These are phyloP conservation scores for Tetrapisispora fleetii DNA, from an alignment of 805 yeast genomes.

Conservation along the genomic window DNA sequence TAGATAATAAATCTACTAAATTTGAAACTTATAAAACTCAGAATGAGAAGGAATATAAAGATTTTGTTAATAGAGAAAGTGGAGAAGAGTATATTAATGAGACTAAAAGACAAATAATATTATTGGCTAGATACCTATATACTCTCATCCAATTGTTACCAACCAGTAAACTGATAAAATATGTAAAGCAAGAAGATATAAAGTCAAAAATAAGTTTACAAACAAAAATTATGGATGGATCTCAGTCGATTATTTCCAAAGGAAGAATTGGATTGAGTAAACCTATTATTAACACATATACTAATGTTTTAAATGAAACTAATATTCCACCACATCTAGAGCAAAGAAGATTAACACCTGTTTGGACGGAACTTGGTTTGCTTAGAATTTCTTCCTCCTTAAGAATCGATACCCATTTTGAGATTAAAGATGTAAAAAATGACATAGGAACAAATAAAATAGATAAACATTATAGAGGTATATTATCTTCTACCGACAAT, in stretches of 20 bases:
- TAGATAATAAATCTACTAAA: constrained; percentile 36
- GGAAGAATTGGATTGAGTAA: constrained; percentile 82
- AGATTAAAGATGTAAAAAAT: constrained; percentile 25
- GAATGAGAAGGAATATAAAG: background rate
- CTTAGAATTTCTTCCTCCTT: constrained; percentile 70
- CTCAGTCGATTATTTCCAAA: constrained; percentile 64
- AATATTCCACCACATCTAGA: constrained; percentile 40
- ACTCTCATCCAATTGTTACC: constrained; percentile 64
- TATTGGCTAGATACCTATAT: constrained; percentile 65
- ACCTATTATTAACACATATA: constrained; percentile 37
- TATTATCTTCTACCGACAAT: background rate
- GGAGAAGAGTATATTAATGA: constrained; percentile 24
- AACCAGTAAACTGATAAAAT: constrained; percentile 46
- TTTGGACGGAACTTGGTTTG: constrained; percentile 67
- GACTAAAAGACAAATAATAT: constrained; percentile 63
- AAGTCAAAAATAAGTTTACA: constrained; percentile 30
- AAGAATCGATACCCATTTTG: constrained; percentile 60
- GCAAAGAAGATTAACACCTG: constrained; percentile 57
- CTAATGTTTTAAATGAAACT: constrained; percentile 30
- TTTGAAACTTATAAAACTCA: constrained; percentile 28
- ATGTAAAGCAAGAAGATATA: constrained; percentile 25
- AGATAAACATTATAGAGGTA: background rate
- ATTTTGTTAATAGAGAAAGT: constrained; percentile 9
- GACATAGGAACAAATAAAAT: too few species aligned
- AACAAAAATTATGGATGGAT: constrained; percentile 63